Evolutionary conservation across 768 basidiomycete genomes (phyloP).

Genomic region (Boletus pseudo-olivaceus): DNA sequence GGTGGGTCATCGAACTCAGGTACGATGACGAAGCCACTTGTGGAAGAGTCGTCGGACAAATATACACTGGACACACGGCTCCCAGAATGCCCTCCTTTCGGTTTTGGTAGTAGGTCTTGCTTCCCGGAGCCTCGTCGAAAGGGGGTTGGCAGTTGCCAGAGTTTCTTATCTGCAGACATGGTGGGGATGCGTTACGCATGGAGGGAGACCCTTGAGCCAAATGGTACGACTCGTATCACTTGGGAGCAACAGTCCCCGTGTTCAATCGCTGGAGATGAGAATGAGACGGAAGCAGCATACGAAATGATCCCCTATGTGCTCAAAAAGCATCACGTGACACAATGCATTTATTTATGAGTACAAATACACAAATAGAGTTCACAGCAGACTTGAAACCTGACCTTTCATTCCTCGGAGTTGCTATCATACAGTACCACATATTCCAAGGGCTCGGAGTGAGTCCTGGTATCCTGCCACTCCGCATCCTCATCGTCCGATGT

Average conservation of each 20-base stretch:
- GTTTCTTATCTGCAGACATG: conserved; percentile 29
- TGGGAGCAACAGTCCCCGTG: not conserved
- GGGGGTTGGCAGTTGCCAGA: conserved; percentile 20
- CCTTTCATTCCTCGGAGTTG: conserved; percentile 44
- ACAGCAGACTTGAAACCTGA: not conserved
- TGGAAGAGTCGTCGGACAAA: conserved; percentile 14
- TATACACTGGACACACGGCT: conserved; percentile 21
- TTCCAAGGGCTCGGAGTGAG: conserved; percentile 44
- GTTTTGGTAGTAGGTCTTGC: conserved; percentile 2
- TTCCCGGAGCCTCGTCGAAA: conserved; percentile 18
- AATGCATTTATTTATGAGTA: not conserved
- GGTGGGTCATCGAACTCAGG: conserved; percentile 25
- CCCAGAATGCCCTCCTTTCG: conserved; percentile 1
- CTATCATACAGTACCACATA: conserved; percentile 76
- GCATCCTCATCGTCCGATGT: conserved; percentile 53
- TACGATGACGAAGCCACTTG: conserved; percentile 15
- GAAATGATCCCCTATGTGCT: conserved; percentile 8
- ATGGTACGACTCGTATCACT: not conserved
- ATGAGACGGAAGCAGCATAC: not conserved
- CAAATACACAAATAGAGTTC: conserved; percentile 8
- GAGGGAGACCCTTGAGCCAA: not conserved
- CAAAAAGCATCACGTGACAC: conserved; percentile 9
- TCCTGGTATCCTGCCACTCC: conserved; percentile 58
- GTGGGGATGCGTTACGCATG: conserved; percentile 9
- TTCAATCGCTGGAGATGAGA: not conserved